These are phyloP conservation scores for Echinochloa phyllopogon DNA, from an alignment of 176 grass and related monocot genomes.

Conservation along the genomic window DNA sequence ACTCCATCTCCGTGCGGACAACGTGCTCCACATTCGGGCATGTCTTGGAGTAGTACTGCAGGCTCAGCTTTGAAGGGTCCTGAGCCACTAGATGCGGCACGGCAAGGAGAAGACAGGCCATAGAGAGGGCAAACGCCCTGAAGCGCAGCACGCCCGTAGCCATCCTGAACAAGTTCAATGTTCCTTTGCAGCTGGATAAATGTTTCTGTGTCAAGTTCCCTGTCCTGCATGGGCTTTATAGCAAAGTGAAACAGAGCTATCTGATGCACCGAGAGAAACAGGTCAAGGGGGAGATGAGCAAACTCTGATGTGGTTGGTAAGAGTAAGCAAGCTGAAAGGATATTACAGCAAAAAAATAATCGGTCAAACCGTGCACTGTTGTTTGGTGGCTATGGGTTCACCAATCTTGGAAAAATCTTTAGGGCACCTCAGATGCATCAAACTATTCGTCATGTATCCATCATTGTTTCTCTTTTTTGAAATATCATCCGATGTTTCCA, in stretches of 20 bases:
- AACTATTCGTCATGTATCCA: conserved; percentile 16
- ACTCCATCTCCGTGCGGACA: conserved; percentile 86
- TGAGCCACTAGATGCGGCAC: conserved; percentile 49
- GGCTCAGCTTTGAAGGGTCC: conserved; percentile 69
- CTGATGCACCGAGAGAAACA: conserved; percentile 19
- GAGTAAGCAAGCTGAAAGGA: conserved; percentile 67
- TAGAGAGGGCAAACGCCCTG: conserved; percentile 31
- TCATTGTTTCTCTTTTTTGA: neutral
- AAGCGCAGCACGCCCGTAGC: conserved; percentile 8
- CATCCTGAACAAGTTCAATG: conserved; percentile 42
- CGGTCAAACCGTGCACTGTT: conserved; percentile 21
- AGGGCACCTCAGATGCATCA: conserved; percentile 20
- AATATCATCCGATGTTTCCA: conserved; percentile 26
- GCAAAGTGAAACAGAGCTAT: conserved; percentile 1
- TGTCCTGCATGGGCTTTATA: conserved; percentile 49
- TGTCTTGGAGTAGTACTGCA: conserved; percentile 85
- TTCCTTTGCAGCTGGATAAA: conserved; percentile 16
- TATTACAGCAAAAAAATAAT: neutral
- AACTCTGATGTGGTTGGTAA: conserved; percentile 67
- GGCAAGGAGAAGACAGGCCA: conserved; percentile 38
- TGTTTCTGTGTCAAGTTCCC: conserved; percentile 49
- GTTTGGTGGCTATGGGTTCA: conserved; percentile 81
- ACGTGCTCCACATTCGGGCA: conserved; percentile 70
- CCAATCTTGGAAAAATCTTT: conserved; percentile 72
- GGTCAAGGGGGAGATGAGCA: conserved; percentile 90